Evolutionary conservation across 306 rosid genomes (phyloP).

Genomic region (Medicago ruthenica): DNA sequence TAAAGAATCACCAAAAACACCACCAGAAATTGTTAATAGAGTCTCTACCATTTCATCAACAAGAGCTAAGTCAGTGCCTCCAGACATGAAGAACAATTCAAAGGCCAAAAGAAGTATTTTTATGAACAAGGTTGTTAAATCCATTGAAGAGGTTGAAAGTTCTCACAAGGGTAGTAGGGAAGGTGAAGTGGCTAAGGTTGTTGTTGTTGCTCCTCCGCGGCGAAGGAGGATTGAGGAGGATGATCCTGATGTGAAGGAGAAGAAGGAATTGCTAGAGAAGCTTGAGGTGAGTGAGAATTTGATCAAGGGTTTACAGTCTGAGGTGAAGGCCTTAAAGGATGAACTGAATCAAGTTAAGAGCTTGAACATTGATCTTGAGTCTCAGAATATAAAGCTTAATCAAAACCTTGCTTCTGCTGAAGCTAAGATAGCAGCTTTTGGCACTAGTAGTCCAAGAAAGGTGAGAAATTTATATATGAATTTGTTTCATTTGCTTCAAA

Average conservation of each 20-base stretch:
- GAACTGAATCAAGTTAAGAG: constrained; percentile 68
- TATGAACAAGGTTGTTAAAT: constrained; percentile 49
- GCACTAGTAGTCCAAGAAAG: constrained; percentile 46
- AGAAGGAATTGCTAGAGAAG: constrained; percentile 55
- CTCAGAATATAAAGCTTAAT: constrained; percentile 63
- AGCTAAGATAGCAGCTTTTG: constrained; percentile 55
- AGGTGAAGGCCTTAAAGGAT: constrained; percentile 63
- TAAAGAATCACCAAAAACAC: constrained; percentile 57
- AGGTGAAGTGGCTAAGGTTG: constrained; percentile 50
- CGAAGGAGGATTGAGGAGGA: constrained; percentile 59
- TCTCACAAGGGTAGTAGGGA: constrained; percentile 59
- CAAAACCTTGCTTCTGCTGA: constrained; percentile 71
- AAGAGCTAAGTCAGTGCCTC: constrained; percentile 59
- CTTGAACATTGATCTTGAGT: constrained; percentile 65
- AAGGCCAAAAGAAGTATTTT: constrained; percentile 52
- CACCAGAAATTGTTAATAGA: constrained; percentile 43
- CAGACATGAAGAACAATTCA: constrained; percentile 56
- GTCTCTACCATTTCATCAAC: constrained; percentile 37
- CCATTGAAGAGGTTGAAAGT: constrained; percentile 48
- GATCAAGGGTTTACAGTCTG: constrained; percentile 65
- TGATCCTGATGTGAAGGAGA: constrained; percentile 52
- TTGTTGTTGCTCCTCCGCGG: constrained; percentile 51
- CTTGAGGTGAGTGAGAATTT: constrained; percentile 59
- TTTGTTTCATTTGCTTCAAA: constrained; percentile 21
- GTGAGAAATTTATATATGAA: constrained; percentile 44